A percentile compares a stretch with the other conserved stretches of the same genome.
Conservation (phyloP, 148 eudicot genomes). For the Drosera capensis region DNA sequence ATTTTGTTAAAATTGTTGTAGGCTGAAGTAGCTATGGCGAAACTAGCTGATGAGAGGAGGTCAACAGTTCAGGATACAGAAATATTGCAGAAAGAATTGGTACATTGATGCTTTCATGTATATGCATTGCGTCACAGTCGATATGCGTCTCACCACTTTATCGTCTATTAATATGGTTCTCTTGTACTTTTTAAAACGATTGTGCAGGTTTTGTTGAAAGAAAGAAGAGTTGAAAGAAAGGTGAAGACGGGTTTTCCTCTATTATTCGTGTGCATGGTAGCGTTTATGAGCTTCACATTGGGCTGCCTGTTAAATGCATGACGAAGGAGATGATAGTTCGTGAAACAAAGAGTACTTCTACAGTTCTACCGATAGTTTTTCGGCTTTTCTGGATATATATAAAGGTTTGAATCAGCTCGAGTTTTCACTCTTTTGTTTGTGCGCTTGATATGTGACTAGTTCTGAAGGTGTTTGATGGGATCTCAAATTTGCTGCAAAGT, state of each 20-base stretch:
- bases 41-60: conserved; percentile 55
- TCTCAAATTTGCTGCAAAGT: too few species aligned
- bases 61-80: conserved; percentile 38
- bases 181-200: not conserved
- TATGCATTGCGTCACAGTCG: not conserved
- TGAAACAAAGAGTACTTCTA: too few species aligned
- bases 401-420: too few species aligned
- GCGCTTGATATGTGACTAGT: too few species aligned
- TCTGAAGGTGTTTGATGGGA: too few species aligned
- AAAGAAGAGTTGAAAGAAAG: conserved; percentile 25
- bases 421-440: too few species aligned
- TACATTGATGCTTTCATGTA: conserved; percentile 5
- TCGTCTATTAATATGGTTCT: not conserved
- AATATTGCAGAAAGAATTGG: conserved; percentile 54
- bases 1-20: conserved; percentile 17
- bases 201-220: conserved; percentile 38
- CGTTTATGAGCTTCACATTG: too few species aligned
- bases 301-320: too few species aligned
- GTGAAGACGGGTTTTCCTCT: conserved; percentile 67
- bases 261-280: conserved; percentile 67
- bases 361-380: too few species aligned
- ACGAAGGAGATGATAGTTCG: too few species aligned
- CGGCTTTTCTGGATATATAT: too few species aligned
- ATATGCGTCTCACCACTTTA: not conserved
- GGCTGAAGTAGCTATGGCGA: conserved; percentile 54